Conservation (phyloP, 2,329 filamentous ascomycete species). For the Chrysosporium queenslandicum region DNA sequence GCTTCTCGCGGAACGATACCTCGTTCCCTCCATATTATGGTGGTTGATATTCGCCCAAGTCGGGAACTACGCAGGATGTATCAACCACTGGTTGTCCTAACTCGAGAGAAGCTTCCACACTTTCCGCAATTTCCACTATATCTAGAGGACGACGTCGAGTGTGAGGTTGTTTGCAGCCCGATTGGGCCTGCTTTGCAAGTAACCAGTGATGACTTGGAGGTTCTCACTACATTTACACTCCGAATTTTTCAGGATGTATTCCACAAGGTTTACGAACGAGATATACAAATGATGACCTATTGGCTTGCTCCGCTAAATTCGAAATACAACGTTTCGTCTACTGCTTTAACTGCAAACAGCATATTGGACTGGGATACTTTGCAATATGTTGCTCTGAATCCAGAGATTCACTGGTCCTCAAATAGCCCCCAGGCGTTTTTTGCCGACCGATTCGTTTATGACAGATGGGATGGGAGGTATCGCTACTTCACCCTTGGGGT, state of each 20-base stretch:
- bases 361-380: constrained; percentile 40
- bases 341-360: constrained; percentile 9
- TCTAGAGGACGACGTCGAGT: constrained; percentile 54
- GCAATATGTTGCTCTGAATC: constrained; percentile 27
- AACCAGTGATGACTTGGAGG: constrained; percentile 38
- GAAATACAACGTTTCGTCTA: constrained; percentile 9
- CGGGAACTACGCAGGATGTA: constrained; percentile 49
- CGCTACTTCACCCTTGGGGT: constrained; percentile 45
- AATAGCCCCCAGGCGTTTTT: constrained; percentile 35
- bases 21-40: constrained; percentile 48
- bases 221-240: constrained; percentile 63
- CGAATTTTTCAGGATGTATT: constrained; percentile 74
- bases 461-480: constrained; percentile 47
- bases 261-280: constrained; percentile 68
- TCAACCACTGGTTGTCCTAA: constrained; percentile 60
- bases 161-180: constrained; percentile 45
- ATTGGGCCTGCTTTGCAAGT: constrained; percentile 37
- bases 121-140: constrained; percentile 63
- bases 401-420: constrained; percentile 38
- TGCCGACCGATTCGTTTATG: constrained; percentile 45
- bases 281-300: constrained; percentile 61
- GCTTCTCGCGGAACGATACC: constrained; percentile 39
- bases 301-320: constrained; percentile 58
- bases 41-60: constrained; percentile 51
- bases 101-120: constrained; percentile 52